Percentiles rank a stretch among this genome's conserved stretches.
Conservation (phyloP, 495 filamentous ascomycete genomes). For the Ascobolus immersus region DNA sequence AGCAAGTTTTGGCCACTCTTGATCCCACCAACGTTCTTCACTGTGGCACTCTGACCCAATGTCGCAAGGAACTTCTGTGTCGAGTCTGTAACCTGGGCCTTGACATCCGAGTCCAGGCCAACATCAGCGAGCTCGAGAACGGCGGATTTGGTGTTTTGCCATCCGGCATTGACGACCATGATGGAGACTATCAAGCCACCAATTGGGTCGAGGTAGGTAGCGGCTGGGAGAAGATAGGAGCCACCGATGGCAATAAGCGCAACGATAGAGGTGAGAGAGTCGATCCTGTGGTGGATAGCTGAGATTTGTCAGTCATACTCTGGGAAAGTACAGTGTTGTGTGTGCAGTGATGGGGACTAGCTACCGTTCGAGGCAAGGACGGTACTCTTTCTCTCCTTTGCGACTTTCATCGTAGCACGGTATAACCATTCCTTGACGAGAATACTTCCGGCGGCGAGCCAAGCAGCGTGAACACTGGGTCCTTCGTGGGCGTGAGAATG, state of each 20-base stretch:
- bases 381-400: conserved; percentile 76
- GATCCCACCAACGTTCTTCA: conserved; percentile 55
- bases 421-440: conserved; percentile 91
- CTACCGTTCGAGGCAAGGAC: conserved; percentile 95
- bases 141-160: conserved; percentile 55
- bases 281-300: conserved; percentile 85
- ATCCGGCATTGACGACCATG: conserved; percentile 79
- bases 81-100: conserved; percentile 35
- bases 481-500: conserved; percentile 31
- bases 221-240: conserved; percentile 59
- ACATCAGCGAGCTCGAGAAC: conserved; percentile 72
- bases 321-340: too few species aligned
- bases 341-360: too few species aligned
- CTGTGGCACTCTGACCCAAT: conserved; percentile 24
- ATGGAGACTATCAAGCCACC: conserved; percentile 73
- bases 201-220: conserved; percentile 82
- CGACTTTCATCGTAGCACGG: conserved; percentile 87
- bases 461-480: conserved; percentile 76
- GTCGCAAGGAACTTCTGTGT: conserved; percentile 31
- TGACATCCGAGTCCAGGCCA: conserved; percentile 64
- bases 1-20: conserved; percentile 91
- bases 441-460: conserved; percentile 82
- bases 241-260: conserved; percentile 68
- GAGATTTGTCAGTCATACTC: too few species aligned
- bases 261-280: conserved; percentile 81